phyloP scores from a whole-genome alignment of 2,329 filamentous ascomycete genomes.

The Parastagonospora avenae region DNA sequence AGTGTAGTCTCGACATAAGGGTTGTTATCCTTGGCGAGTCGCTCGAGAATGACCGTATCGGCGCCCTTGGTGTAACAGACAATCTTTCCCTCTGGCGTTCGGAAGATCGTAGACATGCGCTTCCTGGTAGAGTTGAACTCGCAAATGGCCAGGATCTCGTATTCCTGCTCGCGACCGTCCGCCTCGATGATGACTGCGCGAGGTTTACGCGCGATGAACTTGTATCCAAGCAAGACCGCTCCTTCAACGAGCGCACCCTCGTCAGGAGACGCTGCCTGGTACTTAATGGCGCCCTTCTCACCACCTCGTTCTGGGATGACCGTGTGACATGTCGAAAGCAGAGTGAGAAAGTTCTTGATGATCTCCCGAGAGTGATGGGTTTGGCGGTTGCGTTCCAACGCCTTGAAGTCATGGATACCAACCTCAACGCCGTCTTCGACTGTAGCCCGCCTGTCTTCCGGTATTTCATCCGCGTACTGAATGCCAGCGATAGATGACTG shows the following conservation, averaged over 20 bases:
- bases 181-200: slow-evolving; percentile 83
- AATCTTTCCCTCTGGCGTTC: slow-evolving; percentile 94
- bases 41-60: slow-evolving; percentile 95
- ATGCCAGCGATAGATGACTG: slow-evolving; percentile 92
- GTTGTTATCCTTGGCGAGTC: slow-evolving; percentile 76
- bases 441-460: slow-evolving; percentile 84
- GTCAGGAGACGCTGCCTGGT: slow-evolving; percentile 96
- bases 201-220: slow-evolving; percentile 88
- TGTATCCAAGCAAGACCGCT: slow-evolving; percentile 82
- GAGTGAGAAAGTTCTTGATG: slow-evolving; percentile 82
- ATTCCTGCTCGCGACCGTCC: slow-evolving; percentile 73
- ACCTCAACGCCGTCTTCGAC: slow-evolving; percentile 77
- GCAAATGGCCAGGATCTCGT: slow-evolving; percentile 92
- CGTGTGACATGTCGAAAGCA: slow-evolving; percentile 91
- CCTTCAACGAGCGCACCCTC: slow-evolving; percentile 97
- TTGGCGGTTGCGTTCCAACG: slow-evolving; percentile 71
- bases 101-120: slow-evolving; percentile 96
- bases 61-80: slow-evolving; percentile 95
- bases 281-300: slow-evolving; percentile 86
- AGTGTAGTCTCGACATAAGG: slow-evolving; percentile 88
- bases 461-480: slow-evolving; percentile 89
- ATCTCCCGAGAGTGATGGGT: slow-evolving; percentile 63
- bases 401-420: slow-evolving; percentile 84
- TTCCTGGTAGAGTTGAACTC: slow-evolving; percentile 99
- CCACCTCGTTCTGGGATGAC: slow-evolving; percentile 91